These are phyloP conservation scores for Solanum sparsipilum DNA, from an alignment of 257 asterid genomes.

Conservation along the genomic window DNA sequence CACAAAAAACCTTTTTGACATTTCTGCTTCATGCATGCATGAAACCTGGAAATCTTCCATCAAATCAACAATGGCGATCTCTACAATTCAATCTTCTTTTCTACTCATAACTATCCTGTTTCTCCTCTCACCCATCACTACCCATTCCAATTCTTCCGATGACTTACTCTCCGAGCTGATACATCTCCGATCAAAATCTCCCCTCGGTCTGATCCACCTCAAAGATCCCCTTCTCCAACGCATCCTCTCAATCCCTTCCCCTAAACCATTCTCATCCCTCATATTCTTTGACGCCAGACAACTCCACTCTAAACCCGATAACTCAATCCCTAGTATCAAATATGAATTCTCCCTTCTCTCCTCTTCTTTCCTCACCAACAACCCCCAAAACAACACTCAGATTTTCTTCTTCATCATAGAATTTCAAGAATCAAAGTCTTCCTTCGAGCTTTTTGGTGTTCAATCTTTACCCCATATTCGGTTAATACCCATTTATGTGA, in stretches of 20 bases:
- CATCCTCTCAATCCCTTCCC: constrained; percentile 44
- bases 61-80: constrained; percentile 33
- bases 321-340: constrained; percentile 46
- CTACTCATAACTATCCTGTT: constrained; percentile 6
- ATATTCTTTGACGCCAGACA: constrained; percentile 73
- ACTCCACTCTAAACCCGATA: constrained; percentile 61
- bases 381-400: constrained; percentile 24
- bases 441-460: constrained; percentile 51
- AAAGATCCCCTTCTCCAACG: constrained; percentile 46
- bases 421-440: constrained; percentile 56
- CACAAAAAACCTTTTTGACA: neutral
- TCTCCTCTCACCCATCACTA: constrained; percentile 10
- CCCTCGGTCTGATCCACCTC: constrained; percentile 55
- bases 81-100: constrained; percentile 2
- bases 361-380: constrained; percentile 49
- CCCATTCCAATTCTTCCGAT: neutral
- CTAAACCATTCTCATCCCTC: constrained; percentile 63
- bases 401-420: constrained; percentile 68
- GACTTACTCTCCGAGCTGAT: constrained; percentile 36
- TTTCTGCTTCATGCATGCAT: neutral
- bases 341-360: constrained; percentile 52
- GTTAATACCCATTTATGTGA: constrained; percentile 49
- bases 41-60: neutral
- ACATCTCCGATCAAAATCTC: constrained; percentile 42
- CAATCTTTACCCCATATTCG: constrained; percentile 78